Evolutionary conservation across 1,284 basidiomycete species (phyloP), one percentile per base, ranked within the genome.

Genomic region (Ustilago hordei): DNA sequence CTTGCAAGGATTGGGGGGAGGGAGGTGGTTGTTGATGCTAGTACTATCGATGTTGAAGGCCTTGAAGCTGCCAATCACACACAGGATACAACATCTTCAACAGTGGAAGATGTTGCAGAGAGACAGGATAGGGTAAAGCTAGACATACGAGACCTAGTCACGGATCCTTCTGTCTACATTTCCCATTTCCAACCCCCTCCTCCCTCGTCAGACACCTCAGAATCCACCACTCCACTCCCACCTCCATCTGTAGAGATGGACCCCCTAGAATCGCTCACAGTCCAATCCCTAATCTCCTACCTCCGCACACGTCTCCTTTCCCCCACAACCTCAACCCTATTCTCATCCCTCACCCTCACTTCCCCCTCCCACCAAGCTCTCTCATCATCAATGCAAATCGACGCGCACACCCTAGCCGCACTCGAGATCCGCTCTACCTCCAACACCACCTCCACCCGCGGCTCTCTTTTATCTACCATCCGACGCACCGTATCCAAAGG

Each of bases 401-500:
- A 85, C 64, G 79, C 84, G 2, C 78, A 84, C 62, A 85, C 84
- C 8, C 76, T 85, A 2, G 54, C 71, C 6, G 80, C 84, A 0
- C 72, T 85, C 41, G 84, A 85, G 62, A 75, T 85, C 47, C 73
- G 73, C 32, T 70, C 80, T 34, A 59, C 68, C 2, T 52, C 52
- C 15, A 64, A 77, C 43, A 78, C 81, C n/a, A 69, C 69, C 7
- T 77, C 80, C n/a, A 60, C 63, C 4, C 75, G 80, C 41, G 84
- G 84, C 52, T 81, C 80, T 45, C 69, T 85, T 9, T 59, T 78
- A 28, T 81, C 75, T 35, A 77, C 76, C 32, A 58, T 85, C 32
- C 81, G 84, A 4, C 79, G 84, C 12, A 84, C 84, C 13, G 71
- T 85, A 13, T 85, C 82, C 5, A 75, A 73, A 28, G 84, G 83